A percentile compares a stretch with the other conserved stretches of the same genome.
phyloP scores from a whole-genome alignment of 352 stramenopile genomes.

The Phytophthora colocasiae region DNA sequence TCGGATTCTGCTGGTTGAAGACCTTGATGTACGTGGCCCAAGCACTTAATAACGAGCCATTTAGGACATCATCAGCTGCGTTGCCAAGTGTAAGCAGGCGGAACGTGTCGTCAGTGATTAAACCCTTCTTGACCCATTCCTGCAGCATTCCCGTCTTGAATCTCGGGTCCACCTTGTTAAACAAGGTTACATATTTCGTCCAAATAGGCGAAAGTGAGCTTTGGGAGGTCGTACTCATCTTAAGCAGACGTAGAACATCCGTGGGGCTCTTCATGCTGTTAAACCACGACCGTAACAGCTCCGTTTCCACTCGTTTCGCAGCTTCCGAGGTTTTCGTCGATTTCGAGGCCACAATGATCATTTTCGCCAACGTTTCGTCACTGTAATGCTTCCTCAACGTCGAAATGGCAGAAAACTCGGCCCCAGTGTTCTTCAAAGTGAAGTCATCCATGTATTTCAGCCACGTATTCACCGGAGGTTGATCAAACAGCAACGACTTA shows the following conservation, averaged over 20 bases:
- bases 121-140: slow-evolving; percentile 9
- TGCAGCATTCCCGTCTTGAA: slow-evolving; percentile 16
- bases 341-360: slow-evolving; percentile 4
- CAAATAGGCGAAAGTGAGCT: slow-evolving; percentile 12
- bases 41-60: slow-evolving; percentile 2
- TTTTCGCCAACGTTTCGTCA: slow-evolving; percentile 1
- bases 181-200: slow-evolving; percentile 16
- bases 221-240: not conserved
- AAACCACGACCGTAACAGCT: slow-evolving; percentile 16
- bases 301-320: slow-evolving; percentile 14
- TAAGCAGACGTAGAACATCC: slow-evolving; percentile 9
- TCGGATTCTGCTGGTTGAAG: slow-evolving; percentile 24
- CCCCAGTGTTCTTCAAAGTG: not conserved
- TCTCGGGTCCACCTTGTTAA: slow-evolving; percentile 14
- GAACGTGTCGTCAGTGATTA: slow-evolving; percentile 18
- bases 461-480: slow-evolving; percentile 3
- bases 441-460: slow-evolving; percentile 11
- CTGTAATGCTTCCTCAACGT: slow-evolving; percentile 3
- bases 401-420: not conserved
- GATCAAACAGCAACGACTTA: slow-evolving; percentile 10
- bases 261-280: slow-evolving; percentile 14
- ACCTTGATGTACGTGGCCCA: slow-evolving; percentile 23
- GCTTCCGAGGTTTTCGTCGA: slow-evolving; percentile 3
- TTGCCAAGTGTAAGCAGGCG: slow-evolving; percentile 16
- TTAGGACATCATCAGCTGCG: slow-evolving; percentile 8